Conservation (phyloP, 2,329 filamentous ascomycete genomes). For the Cryphonectria parasitica region DNA sequence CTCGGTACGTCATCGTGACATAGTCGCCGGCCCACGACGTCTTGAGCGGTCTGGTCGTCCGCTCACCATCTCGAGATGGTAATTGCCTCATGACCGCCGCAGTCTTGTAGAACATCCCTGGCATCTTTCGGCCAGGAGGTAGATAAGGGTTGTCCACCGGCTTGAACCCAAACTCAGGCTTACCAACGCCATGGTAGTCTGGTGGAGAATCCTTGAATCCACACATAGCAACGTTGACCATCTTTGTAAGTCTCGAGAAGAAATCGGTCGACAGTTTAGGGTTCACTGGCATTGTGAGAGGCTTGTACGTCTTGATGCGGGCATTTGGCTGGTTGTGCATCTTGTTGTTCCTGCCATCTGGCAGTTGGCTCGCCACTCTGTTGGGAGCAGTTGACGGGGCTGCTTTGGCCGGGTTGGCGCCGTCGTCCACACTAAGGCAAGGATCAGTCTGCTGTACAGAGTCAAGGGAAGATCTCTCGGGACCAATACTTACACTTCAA, state of each 20-base stretch:
- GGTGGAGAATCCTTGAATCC: constrained; percentile 17
- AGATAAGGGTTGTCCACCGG: constrained; percentile 44
- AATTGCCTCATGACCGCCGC: constrained; percentile 44
- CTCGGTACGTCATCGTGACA: constrained; percentile 61
- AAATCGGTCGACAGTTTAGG: constrained; percentile 53
- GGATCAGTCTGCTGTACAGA: not conserved
- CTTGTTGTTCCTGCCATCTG: constrained; percentile 14
- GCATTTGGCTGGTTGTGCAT: constrained; percentile 20
- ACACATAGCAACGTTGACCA: constrained; percentile 4
- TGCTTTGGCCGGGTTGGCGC: constrained; percentile 5
- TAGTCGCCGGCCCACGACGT: constrained; percentile 62
- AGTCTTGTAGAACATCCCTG: constrained; percentile 53
- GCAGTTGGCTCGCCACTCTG: constrained; percentile 6
- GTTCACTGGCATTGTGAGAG: constrained; percentile 30
- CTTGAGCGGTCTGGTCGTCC: constrained; percentile 34
- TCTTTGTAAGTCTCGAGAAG: constrained; percentile 41
- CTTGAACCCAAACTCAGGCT: constrained; percentile 20
- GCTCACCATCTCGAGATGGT: constrained; percentile 30
- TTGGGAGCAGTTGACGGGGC: constrained; percentile 4
- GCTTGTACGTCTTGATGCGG: constrained; percentile 42
- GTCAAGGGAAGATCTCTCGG: not conserved
- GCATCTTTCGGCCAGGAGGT: constrained; percentile 50
- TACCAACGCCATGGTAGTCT: constrained; percentile 6
- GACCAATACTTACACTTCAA: constrained; percentile 61
- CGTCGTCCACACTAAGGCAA: not conserved